These are phyloP conservation scores for Geopyxis carbonaria DNA, from an alignment of 495 filamentous ascomycete genomes.

Conservation along the genomic window DNA sequence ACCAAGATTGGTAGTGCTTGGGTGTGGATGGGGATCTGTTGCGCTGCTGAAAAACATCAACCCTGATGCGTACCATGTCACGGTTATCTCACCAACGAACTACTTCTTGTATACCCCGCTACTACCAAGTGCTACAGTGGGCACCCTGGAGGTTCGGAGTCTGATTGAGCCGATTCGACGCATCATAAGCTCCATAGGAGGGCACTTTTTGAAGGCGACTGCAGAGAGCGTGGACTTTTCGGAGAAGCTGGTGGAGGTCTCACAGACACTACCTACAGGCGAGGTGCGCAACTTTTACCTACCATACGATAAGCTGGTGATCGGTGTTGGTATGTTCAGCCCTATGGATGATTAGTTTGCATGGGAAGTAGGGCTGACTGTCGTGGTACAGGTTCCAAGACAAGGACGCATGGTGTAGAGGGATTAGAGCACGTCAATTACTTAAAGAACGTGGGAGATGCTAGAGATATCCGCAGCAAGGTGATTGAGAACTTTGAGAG, in stretches of 20 bases:
- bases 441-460: constrained; percentile 85
- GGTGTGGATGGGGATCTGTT: constrained; percentile 90
- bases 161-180: constrained; percentile 83
- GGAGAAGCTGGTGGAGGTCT: constrained; percentile 72
- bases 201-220: constrained; percentile 75
- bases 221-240: constrained; percentile 86
- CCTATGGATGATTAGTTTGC: neutral
- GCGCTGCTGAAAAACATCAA: constrained; percentile 79
- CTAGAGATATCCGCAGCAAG: constrained; percentile 68
- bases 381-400: constrained; percentile 50
- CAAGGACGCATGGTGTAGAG: constrained; percentile 90
- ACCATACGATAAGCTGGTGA: constrained; percentile 95
- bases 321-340: constrained; percentile 54
- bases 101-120: constrained; percentile 98
- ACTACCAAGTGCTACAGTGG: constrained; percentile 90
- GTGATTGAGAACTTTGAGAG: constrained; percentile 85
- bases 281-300: constrained; percentile 69
- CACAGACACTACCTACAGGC: constrained; percentile 53
- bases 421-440: constrained; percentile 90
- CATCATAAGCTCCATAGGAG: constrained; percentile 57
- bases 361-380: constrained; percentile 9
- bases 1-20: constrained; percentile 78
- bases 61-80: constrained; percentile 82
- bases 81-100: constrained; percentile 81
- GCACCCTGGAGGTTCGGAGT: constrained; percentile 77